Evolutionary conservation across 202 grass and related monocot species (phyloP).

Genomic region (Miscanthus sacchariflorus): DNA sequence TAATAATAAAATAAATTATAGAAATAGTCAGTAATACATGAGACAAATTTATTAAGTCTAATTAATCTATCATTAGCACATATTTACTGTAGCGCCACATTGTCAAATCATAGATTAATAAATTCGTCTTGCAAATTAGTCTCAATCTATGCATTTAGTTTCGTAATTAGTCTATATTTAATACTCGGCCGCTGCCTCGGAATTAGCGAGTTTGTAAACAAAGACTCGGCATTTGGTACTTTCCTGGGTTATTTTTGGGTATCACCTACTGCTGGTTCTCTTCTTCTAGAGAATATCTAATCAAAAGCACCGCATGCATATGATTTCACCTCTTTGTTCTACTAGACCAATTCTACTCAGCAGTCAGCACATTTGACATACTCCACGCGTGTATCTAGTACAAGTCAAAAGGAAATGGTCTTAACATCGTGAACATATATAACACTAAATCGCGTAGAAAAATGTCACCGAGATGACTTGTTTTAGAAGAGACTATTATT

Average conservation of each 20-base stretch:
- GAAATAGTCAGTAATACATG: too few species aligned
- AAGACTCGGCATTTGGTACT: neutral
- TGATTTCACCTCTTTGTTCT: neutral
- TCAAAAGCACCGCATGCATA: neutral
- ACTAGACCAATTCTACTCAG: neutral
- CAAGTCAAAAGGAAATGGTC: neutral
- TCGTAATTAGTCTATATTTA: too few species aligned
- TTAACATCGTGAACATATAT: neutral
- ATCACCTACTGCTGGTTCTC: neutral
- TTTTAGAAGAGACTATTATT: neutral
- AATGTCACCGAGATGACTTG: neutral
- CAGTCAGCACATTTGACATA: neutral
- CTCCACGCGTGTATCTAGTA: neutral
- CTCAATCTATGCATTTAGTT: too few species aligned
- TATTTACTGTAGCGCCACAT: too few species aligned
- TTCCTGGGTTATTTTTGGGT: neutral
- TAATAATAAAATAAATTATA: too few species aligned
- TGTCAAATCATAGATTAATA: too few species aligned
- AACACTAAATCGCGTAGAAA: neutral
- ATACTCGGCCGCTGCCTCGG: neutral
- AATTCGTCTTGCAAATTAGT: too few species aligned
- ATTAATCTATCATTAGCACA: too few species aligned
- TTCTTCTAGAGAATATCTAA: neutral
- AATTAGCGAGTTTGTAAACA: neutral
- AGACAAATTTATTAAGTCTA: too few species aligned